Base-by-base conservation (phyloP, 2,329 filamentous ascomycete species). In the Knufia fluminis region DNA sequence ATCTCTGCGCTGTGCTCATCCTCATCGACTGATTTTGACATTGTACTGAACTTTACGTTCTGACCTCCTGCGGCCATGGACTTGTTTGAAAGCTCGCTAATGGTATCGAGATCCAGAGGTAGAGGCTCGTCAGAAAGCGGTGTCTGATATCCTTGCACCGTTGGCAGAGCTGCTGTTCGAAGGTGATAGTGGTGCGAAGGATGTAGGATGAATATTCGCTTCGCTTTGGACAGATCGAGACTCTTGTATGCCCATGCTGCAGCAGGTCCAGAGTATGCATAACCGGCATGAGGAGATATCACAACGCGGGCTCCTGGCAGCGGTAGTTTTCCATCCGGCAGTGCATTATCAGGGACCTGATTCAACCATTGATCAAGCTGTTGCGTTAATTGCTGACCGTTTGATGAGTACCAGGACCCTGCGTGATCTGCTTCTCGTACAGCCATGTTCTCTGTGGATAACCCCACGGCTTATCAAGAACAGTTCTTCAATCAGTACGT, bases 221-320 rank as follows among this genome's bases (percentile, higher is more conserved):
- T 94, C 78, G 82, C 84, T 53, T 80, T 79, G 52, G 80, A 83
- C 49, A 97, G 76, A 65, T 97, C 89, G 44, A 94, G 81, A 4
- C 79, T 78, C 67, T 87, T 92, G 70, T 97, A 98, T 7, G 92
- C 92, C 82, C 88, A 97, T 38, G 90, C 92, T 38, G 92, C 92
- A 58, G 88, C 91, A 33, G 83, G 79, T 6, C 92, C 92, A 3
- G 92, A 98, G 72, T 91, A 97, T 1, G 79, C 72, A 70, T 95
- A 98, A 53, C 92, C 92, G 52, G 92, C 92, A 66, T 98, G 92
- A 53, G 92, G 92, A 53, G 89, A 89, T 64, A 98, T 96, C 49
- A 98, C 83, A 12, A 92, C 75, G 66, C 88, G 79, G 3, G 90
- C 90, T 26, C 82, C 81, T 1, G 80, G 66, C 1, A 90, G 72